A percentile compares a stretch with the other conserved stretches of the same genome.
phyloP scores from a whole-genome alignment of 352 stramenopile species.

The Phytophthora constricta region DNA sequence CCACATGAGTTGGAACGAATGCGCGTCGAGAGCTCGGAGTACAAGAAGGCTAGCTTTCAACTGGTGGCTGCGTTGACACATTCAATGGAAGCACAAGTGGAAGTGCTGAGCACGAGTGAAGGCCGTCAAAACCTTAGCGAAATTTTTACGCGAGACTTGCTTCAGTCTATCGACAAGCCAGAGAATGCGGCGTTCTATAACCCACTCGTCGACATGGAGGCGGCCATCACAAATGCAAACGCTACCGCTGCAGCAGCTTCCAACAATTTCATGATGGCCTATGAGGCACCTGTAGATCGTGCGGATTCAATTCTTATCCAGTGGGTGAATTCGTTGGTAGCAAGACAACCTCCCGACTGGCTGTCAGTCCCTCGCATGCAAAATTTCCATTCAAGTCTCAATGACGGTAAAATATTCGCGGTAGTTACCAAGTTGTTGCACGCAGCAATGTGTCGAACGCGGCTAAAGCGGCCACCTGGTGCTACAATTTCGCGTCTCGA shows the following conservation, averaged over 20 bases:
- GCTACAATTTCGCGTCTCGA: slow-evolving; percentile 52
- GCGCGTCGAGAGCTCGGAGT: slow-evolving; percentile 59
- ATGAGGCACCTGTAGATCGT: slow-evolving; percentile 64
- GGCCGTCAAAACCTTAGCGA: slow-evolving; percentile 68
- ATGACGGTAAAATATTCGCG: slow-evolving; percentile 58
- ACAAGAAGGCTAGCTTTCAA: slow-evolving; percentile 79
- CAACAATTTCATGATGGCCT: slow-evolving; percentile 35
- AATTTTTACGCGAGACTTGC: slow-evolving; percentile 69
- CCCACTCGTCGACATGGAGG: slow-evolving; percentile 56
- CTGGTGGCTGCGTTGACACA: slow-evolving; percentile 53
- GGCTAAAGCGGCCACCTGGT: slow-evolving; percentile 39
- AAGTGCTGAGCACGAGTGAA: slow-evolving; percentile 66
- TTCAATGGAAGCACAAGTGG: slow-evolving; percentile 62
- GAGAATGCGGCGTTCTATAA: slow-evolving; percentile 75
- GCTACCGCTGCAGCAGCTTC: slow-evolving; percentile 1
- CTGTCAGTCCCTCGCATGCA: slow-evolving; percentile 51
- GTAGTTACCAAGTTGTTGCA: slow-evolving; percentile 74
- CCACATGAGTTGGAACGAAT: slow-evolving; percentile 64
- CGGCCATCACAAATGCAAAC: slow-evolving; percentile 5
- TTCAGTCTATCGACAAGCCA: slow-evolving; percentile 65
- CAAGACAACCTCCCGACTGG: slow-evolving; percentile 58
- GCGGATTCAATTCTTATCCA: slow-evolving; percentile 78
- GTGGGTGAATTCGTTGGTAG: slow-evolving; percentile 73
- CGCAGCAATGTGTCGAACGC: slow-evolving; percentile 63
- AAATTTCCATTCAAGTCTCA: slow-evolving; percentile 76